phyloP scores from a whole-genome alignment of 225 moss, liverwort and hornwort genomes.

The Marchantia paleacea region DNA sequence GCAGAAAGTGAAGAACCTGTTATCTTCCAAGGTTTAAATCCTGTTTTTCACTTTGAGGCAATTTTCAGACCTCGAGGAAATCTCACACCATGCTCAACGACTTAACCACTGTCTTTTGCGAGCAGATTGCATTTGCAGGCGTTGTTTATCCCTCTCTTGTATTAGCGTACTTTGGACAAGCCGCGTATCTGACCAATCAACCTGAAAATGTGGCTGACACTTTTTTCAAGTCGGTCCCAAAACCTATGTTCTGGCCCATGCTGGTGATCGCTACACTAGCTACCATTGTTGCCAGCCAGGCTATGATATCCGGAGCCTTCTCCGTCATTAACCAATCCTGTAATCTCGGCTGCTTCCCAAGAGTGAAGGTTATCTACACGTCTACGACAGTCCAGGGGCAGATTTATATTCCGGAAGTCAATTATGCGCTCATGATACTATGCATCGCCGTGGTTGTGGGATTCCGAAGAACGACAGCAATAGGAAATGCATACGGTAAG shows the following conservation, averaged over 20 bases:
- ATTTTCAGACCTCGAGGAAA: background rate
- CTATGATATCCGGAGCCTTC: conserved; percentile 81
- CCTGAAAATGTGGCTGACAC: conserved; percentile 38
- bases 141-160: conserved; percentile 71
- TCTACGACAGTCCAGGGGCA: conserved; percentile 63
- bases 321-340: conserved; percentile 78
- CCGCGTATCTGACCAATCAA: conserved; percentile 69
- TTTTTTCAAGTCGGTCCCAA: conserved; percentile 66
- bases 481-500: conserved; percentile 87
- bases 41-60: background rate
- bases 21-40: background rate
- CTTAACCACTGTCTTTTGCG: background rate
- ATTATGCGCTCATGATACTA: conserved; percentile 64
- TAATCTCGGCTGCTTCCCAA: conserved; percentile 81
- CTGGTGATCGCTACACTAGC: conserved; percentile 66
- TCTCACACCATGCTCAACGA: background rate
- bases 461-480: conserved; percentile 56
- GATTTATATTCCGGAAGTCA: conserved; percentile 85
- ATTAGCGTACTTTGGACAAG: conserved; percentile 82
- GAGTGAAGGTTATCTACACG: conserved; percentile 83
- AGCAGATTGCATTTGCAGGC: conserved; percentile 76
- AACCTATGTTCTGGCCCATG: conserved; percentile 49
- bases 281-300: conserved; percentile 86
- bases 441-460: conserved; percentile 60
- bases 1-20: background rate